Conservation (phyloP, 164 flowering plant species). For the Annona squamosa region DNA sequence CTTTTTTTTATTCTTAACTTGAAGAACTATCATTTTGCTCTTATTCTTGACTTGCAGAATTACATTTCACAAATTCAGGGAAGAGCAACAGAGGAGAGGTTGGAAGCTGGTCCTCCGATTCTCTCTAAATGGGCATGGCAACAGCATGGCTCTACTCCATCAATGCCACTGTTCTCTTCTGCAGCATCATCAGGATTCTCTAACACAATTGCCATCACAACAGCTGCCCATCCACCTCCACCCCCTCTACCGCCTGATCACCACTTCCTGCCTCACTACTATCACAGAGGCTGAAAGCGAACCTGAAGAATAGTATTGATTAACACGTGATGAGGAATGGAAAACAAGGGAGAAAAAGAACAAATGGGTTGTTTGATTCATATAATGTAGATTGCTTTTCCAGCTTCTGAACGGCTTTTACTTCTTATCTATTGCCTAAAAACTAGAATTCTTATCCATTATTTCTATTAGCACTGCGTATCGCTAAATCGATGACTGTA, state of each 20-base stretch:
- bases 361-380: neutral
- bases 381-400: neutral
- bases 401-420: neutral
- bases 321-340: neutral
- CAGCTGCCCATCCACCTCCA: slow-evolving; percentile 25
- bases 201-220: slow-evolving; percentile 28
- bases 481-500: neutral
- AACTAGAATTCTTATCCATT: neutral
- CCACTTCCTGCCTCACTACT: slow-evolving; percentile 24
- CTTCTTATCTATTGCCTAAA: neutral
- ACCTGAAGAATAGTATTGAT: neutral
- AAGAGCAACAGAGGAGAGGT: slow-evolving; percentile 22
- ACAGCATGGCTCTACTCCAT: slow-evolving; percentile 20
- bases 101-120: slow-evolving; percentile 19
- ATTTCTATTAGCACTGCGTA: neutral
- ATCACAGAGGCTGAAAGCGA: slow-evolving; percentile 14
- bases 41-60: neutral
- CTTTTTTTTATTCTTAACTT: neutral
- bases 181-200: slow-evolving; percentile 99
- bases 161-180: slow-evolving; percentile 34
- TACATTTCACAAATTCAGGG: slow-evolving; percentile 24
- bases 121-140: slow-evolving; percentile 43
- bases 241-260: slow-evolving; percentile 12
- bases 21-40: neutral
- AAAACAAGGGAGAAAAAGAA: neutral